Base-by-base conservation (phyloP, 768 basidiomycete genomes). In the Gymnopilus junonius region DNA sequence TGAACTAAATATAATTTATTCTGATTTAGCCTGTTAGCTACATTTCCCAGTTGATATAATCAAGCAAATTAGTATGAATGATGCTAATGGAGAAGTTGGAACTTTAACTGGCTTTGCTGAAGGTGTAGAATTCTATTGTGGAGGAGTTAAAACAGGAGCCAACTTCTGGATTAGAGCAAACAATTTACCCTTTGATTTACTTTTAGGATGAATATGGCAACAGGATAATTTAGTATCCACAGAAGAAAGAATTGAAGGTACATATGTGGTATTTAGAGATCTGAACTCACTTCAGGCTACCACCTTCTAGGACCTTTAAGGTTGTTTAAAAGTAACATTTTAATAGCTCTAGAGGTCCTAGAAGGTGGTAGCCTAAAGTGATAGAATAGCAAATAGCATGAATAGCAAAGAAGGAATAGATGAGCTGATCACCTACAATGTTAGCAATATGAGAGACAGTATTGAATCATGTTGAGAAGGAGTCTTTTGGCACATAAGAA, bases 71-170 rank as follows among this genome's bases (percentile, higher is more conserved):
- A 53, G 15, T 0, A 70, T 75, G 66, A 61, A 58, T 34, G 75
- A 77, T 55, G 74, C 72, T 0, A 77, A 75, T 63, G 74, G 75
- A 2, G 71, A 70, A 2, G 57, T 65, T 48, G 68, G 69, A 0
- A 31, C 60, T 2, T 54, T 73, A 8, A 51, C 54, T 50, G 74
- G 74, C 15, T 54, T 69, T 35, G 64, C 72, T 7, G n/a, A 58
- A 2, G 61, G 65, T 20, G 70, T 73, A 2, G 62, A 63, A 8
- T 48, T 77, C 2, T 31, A 21, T 5, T 69, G 70, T 35, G 74
- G 75, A 56, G 59, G 39, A 3, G 61, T 74, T 1, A 21, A 12
- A 0, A 75, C 73, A 0, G 12, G 11, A 1, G 69, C 71, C 1
- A 64, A 68, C 35, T 17, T 77, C 2, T 74, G 61, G 53, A 58